These are phyloP conservation scores for Talaromyces ruber DNA, from an alignment of 495 filamentous ascomycete genomes.

Conservation along the genomic window DNA sequence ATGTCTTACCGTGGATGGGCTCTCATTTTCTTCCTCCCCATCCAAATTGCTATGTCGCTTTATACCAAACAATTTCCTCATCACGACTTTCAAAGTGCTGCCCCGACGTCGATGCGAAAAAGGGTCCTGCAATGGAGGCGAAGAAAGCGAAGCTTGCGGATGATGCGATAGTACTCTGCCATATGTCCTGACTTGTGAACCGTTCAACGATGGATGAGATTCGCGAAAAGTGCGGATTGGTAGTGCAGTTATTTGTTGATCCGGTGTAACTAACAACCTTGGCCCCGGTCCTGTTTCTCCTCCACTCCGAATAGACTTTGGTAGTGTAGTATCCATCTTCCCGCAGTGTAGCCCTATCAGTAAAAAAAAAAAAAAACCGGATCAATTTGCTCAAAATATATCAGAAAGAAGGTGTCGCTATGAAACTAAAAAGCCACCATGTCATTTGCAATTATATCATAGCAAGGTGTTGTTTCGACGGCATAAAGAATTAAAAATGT, in stretches of 20 bases:
- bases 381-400: background rate
- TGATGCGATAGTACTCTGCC: slow-evolving; percentile 1
- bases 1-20: background rate
- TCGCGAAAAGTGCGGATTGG: slow-evolving; percentile 3
- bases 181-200: background rate
- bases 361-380: no score
- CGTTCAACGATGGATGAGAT: background rate
- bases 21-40: slow-evolving; percentile 15
- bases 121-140: slow-evolving; percentile 5
- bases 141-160: slow-evolving; percentile 5
- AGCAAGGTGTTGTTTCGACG: background rate
- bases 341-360: background rate
- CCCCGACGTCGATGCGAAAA: slow-evolving; percentile 29
- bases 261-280: background rate
- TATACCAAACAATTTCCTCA: slow-evolving; percentile 39
- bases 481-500: background rate
- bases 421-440: background rate
- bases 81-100: slow-evolving; percentile 38
- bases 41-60: slow-evolving; percentile 32
- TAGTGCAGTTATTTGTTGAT: slow-evolving; percentile 2
- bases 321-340: slow-evolving; percentile 6
- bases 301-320: slow-evolving; percentile 3
- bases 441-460: background rate
- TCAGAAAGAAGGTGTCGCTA: background rate
- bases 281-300: background rate